Base-by-base conservation (phyloP, 768 basidiomycete genomes). In the Suillus placidus region DNA sequence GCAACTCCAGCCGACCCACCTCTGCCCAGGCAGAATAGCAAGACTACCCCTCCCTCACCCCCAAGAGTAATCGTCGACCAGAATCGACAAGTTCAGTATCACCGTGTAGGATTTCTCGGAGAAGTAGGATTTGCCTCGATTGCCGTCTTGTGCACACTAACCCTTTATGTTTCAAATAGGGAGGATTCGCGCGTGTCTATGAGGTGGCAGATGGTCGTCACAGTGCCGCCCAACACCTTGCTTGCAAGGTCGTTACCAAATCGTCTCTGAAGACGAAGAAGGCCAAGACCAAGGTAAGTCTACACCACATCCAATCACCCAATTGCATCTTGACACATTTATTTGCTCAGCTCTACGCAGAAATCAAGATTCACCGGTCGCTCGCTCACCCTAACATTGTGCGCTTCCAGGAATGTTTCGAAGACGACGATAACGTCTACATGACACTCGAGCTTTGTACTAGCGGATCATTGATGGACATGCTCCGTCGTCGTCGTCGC, bases 231-330 rank as follows among this genome's bases (percentile, higher is more conserved):
- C 77, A 79, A 30, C 82, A 89, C 43, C 82, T 88, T 61, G 96
- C 96, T 13, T 92, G 96, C 79, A 98, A 99, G 80, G 95, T 97
- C 54, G 91, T 99, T 68, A 92, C 92, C n/a, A 95, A 96, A 80
- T 82, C 84, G 32, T 94, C 93, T 37, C 84, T 99, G 70, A 92
- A 93, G 80, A 94, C 94, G 20, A 97, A 94, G 81, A 98, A 98
- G 78, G 95, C 94, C 30, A 97, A 97, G 79, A 96, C 95, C 20
- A 98, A 98, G 87, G 58, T 12, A 42, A 60, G 96, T 94, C 58
- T 61, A 64, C 35, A 14, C 13, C 9, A 10, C 9, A 37, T 13
- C 10, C 32, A 6, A 12, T 20, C 6, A 3, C 13, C 10, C 6
- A 32, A 26, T 32, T 20, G 26, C 4, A 32, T 32, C 10, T 42